phyloP scores from a whole-genome alignment of 441 rosid genomes.

The Viola pubescens region DNA sequence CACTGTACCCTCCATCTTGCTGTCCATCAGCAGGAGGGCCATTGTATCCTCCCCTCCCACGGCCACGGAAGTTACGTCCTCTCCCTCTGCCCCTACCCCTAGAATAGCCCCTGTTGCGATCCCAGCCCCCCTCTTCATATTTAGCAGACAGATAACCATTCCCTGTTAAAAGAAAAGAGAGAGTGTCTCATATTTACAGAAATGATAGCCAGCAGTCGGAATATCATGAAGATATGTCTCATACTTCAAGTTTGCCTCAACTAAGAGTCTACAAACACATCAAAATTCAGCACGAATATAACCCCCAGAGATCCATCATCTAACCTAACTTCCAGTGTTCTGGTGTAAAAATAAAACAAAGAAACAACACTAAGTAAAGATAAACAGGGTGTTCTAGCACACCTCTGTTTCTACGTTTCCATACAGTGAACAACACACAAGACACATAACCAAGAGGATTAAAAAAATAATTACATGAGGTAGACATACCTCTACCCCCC shows the following conservation, averaged over 20 bases:
- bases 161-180: slow-evolving; percentile 29
- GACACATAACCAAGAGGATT: background rate
- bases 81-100: slow-evolving; percentile 87
- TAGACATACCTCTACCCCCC: slow-evolving; percentile 61
- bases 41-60: slow-evolving; percentile 69
- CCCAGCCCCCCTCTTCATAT: slow-evolving; percentile 74
- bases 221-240: background rate
- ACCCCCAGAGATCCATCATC: no score
- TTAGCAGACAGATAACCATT: slow-evolving; percentile 49
- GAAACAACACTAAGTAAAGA: background rate
- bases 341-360: background rate
- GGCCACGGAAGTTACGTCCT: slow-evolving; percentile 68
- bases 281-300: no score
- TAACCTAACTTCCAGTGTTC: no score
- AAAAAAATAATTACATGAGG: background rate
- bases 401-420: no score
- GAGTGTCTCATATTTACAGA: background rate
- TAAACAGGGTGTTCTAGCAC: background rate
- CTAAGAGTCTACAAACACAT: background rate
- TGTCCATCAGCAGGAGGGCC: slow-evolving; percentile 47
- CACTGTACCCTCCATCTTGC: slow-evolving; percentile 61
- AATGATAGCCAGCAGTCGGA: background rate
- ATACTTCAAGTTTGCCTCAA: background rate
- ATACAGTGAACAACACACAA: no score
- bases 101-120: slow-evolving; percentile 42